Evolutionary conservation across 2,329 filamentous ascomycete genomes (phyloP).

Genomic region (Trichophyton equinum): DNA sequence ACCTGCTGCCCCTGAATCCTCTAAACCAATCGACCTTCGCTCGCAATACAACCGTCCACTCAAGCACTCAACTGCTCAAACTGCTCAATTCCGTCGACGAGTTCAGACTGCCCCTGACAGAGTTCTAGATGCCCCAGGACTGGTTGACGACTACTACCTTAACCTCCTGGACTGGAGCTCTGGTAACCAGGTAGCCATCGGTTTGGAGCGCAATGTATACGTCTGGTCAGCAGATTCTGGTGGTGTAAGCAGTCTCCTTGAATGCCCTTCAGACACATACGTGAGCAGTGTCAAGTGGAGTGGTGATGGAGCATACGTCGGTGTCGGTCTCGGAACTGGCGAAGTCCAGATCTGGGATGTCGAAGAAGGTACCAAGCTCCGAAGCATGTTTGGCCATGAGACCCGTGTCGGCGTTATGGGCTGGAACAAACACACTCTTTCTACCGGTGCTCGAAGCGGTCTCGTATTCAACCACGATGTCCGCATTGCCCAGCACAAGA

Average conservation of each 20-base stretch:
- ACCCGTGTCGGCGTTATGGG: slow-evolving; percentile 95
- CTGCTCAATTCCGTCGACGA: slow-evolving; percentile 79
- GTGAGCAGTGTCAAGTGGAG: slow-evolving; percentile 99
- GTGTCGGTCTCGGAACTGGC: slow-evolving; percentile 84
- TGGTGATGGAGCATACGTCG: slow-evolving; percentile 88
- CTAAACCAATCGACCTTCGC: slow-evolving; percentile 92
- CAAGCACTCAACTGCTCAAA: slow-evolving; percentile 58
- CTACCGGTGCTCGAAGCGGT: slow-evolving; percentile 85
- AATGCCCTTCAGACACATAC: slow-evolving; percentile 82
- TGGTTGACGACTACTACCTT: slow-evolving; percentile 98
- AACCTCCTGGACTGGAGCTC: slow-evolving; percentile 98
- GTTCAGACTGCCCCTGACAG: slow-evolving; percentile 92
- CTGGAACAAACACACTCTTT: slow-evolving; percentile 97
- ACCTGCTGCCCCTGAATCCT: slow-evolving; percentile 93
- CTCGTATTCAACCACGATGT: slow-evolving; percentile 98
- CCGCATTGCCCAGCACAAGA: slow-evolving; percentile 93
- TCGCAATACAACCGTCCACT: slow-evolving; percentile 97
- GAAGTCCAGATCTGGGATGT: slow-evolving; percentile 99
- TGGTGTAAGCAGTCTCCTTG: slow-evolving; percentile 73
- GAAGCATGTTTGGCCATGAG: slow-evolving; percentile 97
- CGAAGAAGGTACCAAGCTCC: slow-evolving; percentile 84
- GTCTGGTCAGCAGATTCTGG: slow-evolving; percentile 97
- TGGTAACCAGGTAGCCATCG: slow-evolving; percentile 94
- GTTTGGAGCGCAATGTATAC: slow-evolving; percentile 91
- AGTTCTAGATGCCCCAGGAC: slow-evolving; percentile 86